Percentiles rank a stretch among this genome's conserved stretches.
phyloP scores from a whole-genome alignment of 139 green algal genomes.

The Chlorella sp. region DNA sequence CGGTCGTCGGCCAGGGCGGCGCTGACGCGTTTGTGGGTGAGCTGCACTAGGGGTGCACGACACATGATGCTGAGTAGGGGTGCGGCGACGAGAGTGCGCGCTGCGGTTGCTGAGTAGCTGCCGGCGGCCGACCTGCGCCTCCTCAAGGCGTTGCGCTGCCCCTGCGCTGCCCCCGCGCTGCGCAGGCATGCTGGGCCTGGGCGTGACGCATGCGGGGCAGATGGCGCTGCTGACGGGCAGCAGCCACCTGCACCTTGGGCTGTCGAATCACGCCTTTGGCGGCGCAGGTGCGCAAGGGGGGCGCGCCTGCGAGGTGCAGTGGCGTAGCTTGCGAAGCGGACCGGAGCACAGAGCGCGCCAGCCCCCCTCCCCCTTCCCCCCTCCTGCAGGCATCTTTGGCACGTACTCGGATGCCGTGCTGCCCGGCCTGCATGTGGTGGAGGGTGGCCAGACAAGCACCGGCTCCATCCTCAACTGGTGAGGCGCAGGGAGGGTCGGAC shows the following conservation, averaged over 20 bases:
- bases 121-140: background rate
- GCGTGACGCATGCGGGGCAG: slow-evolving; percentile 63
- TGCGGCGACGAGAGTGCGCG: background rate
- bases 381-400: slow-evolving; percentile 75
- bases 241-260: slow-evolving; percentile 79
- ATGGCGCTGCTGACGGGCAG: slow-evolving; percentile 83
- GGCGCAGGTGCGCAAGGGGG: slow-evolving; percentile 10
- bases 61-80: too few species aligned
- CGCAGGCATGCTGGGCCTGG: slow-evolving; percentile 83
- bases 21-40: slow-evolving; percentile 1
- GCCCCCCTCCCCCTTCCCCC: background rate
- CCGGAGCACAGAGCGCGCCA: background rate
- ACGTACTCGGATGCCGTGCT: slow-evolving; percentile 70
- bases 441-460: slow-evolving; percentile 84
- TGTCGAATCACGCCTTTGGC: too few species aligned
- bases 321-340: background rate
- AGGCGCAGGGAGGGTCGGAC: too few species aligned
- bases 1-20: slow-evolving; percentile 69
- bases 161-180: too few species aligned
- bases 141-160: too few species aligned
- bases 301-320: background rate
- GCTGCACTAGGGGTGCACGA: too few species aligned
- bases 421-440: slow-evolving; percentile 69
- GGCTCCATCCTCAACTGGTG: slow-evolving; percentile 63
- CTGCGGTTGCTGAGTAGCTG: background rate